These are phyloP conservation scores for Hypoxylon sp. DNA, from an alignment of 2,329 filamentous ascomycete species.

Conservation along the genomic window DNA sequence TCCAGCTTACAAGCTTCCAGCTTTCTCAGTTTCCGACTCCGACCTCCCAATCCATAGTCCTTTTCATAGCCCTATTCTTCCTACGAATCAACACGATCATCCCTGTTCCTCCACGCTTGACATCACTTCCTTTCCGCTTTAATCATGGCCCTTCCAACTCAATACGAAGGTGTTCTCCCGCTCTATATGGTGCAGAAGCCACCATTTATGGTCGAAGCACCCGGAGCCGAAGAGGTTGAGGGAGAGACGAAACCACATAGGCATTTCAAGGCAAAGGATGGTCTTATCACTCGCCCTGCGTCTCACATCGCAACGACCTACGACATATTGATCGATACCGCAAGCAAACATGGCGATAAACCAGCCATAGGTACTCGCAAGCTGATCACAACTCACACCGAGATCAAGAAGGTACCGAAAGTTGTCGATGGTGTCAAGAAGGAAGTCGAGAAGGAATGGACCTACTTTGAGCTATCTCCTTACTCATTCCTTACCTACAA, in stretches of 20 bases:
- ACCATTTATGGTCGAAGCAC: constrained; percentile 81
- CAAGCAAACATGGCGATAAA: constrained; percentile 73
- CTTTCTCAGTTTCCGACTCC: constrained; percentile 7
- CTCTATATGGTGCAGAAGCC: constrained; percentile 75
- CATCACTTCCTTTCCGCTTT: constrained; percentile 5
- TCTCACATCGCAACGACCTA: constrained; percentile 82
- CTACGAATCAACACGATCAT: constrained; percentile 20
- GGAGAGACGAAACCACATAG: constrained; percentile 90
- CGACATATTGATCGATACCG: constrained; percentile 81
- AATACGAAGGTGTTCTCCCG: constrained; percentile 63
- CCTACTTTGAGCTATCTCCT: constrained; percentile 85
- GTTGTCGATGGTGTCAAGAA: constrained; percentile 83
- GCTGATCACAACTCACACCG: constrained; percentile 82
- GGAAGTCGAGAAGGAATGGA: constrained; percentile 92
- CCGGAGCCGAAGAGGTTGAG: constrained; percentile 76
- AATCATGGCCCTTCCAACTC: constrained; percentile 51
- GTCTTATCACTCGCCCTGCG: constrained; percentile 75
- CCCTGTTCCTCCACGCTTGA: constrained; percentile 33
- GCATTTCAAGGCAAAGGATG: constrained; percentile 79
- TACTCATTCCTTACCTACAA: constrained; percentile 84
- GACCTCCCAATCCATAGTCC: constrained; percentile 7
- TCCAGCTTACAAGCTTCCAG: constrained; percentile 14
- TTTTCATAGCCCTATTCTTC: constrained; percentile 9
- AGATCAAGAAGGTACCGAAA: constrained; percentile 93
- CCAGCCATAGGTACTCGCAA: constrained; percentile 79